Base-by-base conservation (phyloP, 805 yeast genomes). In the Metschnikowia rubicola region DNA sequence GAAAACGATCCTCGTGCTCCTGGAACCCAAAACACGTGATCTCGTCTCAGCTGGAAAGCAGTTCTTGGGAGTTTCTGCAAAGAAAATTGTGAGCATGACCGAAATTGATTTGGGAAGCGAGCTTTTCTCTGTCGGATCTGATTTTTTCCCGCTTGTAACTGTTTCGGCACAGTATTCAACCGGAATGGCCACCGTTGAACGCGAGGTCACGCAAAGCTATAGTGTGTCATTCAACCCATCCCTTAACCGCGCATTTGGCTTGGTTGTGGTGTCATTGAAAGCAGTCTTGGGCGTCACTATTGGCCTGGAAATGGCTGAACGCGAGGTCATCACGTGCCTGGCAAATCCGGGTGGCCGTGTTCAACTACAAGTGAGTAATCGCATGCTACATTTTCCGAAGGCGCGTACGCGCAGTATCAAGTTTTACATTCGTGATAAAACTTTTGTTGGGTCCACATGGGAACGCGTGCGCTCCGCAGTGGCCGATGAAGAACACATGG, bases 301-400 rank as follows among this genome's bases (percentile, higher is more conserved):
- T n/a, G 41, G 41, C 19, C 26, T 43, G 15, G 37, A 39, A 15
- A 21, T 39, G 26, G 41, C 49, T 35, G 53, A 50, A 34, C 41
- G 46, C 17, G 54, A 53, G 30, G 47, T 40, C 12, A 41, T 55
- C 33, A 46, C 52, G 17, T 55, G 58, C 45, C 37, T 46, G 10
- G 52, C 57, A 13, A 30, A 42, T 8, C 47, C 58, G 9, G 58
- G 58, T 4, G 57, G 53, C 31, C 40, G 44, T 4, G 54, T 40
- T 29, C 58, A 55, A 43, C 36, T 55, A 35, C 58, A 55, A 45
- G 55, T 49, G 17, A 55, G 52, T 41, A 55, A 46, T 37, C 39
- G 42, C 15, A 52, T 55, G 52, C 44, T 48, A 12, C 46, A 49
- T 29, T 55, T 51, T 32, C 58, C 58, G 12, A 15, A 33, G 7